Percentiles rank a stretch among this genome's conserved stretches.
Conservation (phyloP, 176 grass and related monocot species). For the Musa schizocarpa region DNA sequence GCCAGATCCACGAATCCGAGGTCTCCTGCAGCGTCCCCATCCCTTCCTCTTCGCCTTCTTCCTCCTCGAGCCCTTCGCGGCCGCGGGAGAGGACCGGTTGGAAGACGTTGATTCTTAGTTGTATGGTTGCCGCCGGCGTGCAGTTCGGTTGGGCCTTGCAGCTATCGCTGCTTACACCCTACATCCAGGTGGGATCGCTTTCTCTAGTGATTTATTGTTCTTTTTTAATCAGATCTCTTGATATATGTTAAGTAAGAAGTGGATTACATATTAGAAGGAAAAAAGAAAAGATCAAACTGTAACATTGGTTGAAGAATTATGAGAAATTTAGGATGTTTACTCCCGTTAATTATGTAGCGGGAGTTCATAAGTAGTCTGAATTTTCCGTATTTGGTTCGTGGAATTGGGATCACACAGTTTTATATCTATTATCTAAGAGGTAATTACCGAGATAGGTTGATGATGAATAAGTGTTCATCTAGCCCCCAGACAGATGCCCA, state of each 20-base stretch:
- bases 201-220: not conserved
- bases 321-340: no score
- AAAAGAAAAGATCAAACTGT: not conserved
- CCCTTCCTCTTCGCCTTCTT: not conserved
- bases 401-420: no score
- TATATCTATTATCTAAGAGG: no score
- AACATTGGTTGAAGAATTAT: not conserved
- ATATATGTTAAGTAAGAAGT: not conserved
- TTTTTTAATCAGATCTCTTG: not conserved
- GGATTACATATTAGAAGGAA: not conserved
- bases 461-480: no score
- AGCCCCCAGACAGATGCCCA: no score
- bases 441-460: no score
- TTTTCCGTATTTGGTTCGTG: no score
- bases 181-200: slow-evolving; percentile 56
- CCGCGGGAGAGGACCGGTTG: slow-evolving; percentile 5
- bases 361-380: no score
- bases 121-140: slow-evolving; percentile 88
- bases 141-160: slow-evolving; percentile 98
- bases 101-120: slow-evolving; percentile 62
- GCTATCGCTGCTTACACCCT: slow-evolving; percentile 90
- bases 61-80: not conserved
- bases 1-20: slow-evolving; percentile 12
- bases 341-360: not conserved
- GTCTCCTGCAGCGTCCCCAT: not conserved